Base-by-base conservation (phyloP, 306 rosid genomes). In the Alnus glutinosa region DNA sequence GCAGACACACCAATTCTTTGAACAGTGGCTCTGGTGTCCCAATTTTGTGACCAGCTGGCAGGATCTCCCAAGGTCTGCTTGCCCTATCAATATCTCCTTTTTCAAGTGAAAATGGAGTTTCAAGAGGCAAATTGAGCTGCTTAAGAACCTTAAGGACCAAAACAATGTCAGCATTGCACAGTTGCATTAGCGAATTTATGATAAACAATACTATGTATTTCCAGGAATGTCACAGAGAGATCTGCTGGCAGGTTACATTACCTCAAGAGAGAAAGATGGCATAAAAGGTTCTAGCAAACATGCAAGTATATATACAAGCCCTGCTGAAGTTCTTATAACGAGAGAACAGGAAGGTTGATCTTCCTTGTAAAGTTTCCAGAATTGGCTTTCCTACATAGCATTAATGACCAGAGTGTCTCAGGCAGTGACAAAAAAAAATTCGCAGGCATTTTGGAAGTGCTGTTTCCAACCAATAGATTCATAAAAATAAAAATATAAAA, bases 241-340 rank as follows among this genome's bases (percentile, higher is more conserved):
- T 58, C 50, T 39, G 39, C 44, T 59, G 42, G 44, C 15, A 68
- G 73, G 34, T 76, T 79, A 73, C 59, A 75, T 83, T 88, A 95
- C 98, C 94, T 92, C 97, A 28, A 64, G 49, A 28, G 94, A 85
- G 82, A 95, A 92, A 36, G 98, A 95, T 59, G 98, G 98, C 82
- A 94, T 92, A 82, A 87, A 94, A 34, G 98, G 98, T 77, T 94
- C 98, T 77, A 94, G 83, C 34, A 95, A 84, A 82, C 98, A 91
- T 51, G 96, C 98, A 52, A 95, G 94, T 81, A 95, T 75, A 90
- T 90, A 86, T 8, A 92, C 98, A 74, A 95, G 74, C 75, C 98
- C 98, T 13, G 86, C 88, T 32, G 98, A 89, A 68, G 98, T 92
- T 85, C 89, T 91, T 89, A 95, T 92, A 57, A 91, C 97, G 71